A percentile compares a stretch with the other conserved stretches of the same genome.
Evolutionary conservation across 176 grass and related monocot species (phyloP).

Genomic region (Oryza glumipatula): DNA sequence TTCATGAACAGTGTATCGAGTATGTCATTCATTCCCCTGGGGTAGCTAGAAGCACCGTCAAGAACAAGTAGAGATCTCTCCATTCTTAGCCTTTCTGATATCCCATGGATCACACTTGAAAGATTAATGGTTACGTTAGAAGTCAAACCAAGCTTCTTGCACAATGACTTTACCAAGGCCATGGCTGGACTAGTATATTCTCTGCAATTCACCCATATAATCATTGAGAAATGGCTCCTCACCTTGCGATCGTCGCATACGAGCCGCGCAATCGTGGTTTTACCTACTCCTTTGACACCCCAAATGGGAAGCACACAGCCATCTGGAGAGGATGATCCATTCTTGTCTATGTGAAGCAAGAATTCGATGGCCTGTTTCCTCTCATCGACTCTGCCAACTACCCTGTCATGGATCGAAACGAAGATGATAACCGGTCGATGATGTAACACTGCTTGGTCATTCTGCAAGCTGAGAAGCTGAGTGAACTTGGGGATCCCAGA

Average conservation of each 20-base stretch:
- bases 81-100: neutral
- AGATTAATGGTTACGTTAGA: neutral
- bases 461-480: neutral
- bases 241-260: neutral
- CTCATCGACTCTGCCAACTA: neutral
- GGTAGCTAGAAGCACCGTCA: conserved; percentile 12
- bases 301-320: neutral
- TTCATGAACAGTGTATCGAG: neutral
- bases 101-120: neutral
- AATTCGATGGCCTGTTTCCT: neutral
- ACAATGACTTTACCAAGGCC: neutral
- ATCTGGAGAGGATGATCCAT: neutral
- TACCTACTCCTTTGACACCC: conserved; percentile 18
- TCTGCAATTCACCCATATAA: neutral
- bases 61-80: conserved; percentile 2
- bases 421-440: neutral
- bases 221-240: conserved; percentile 3
- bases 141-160: neutral
- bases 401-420: neutral
- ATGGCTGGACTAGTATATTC: conserved; percentile 1
- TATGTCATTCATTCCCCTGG: neutral
- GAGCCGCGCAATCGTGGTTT: neutral
- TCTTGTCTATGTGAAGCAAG: neutral
- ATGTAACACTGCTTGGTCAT: neutral
- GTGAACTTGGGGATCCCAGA: neutral